phyloP scores from a whole-genome alignment of 2,329 filamentous ascomycete genomes.

The Alternaria consortialis region DNA sequence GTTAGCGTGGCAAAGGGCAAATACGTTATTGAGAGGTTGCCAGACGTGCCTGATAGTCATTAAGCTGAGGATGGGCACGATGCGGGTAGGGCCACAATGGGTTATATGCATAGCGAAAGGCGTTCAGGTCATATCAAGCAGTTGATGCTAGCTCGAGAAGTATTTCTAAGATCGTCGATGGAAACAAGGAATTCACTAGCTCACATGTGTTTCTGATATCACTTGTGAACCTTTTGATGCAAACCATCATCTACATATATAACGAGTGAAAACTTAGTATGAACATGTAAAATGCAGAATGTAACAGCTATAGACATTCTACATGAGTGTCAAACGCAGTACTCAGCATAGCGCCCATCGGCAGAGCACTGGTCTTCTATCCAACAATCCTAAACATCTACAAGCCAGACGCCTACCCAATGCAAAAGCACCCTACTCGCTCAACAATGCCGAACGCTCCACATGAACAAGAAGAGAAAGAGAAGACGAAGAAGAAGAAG shows the following conservation, averaged over 20 bases:
- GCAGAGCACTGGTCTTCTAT: not conserved
- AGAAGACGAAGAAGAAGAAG: not conserved
- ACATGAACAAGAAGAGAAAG: not conserved
- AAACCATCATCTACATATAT: not conserved
- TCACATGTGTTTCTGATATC: not conserved
- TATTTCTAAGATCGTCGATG: not conserved
- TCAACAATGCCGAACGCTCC: conserved; percentile 12
- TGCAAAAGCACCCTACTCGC: conserved; percentile 14
- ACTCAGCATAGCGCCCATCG: not conserved
- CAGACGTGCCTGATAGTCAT: conserved; percentile 75
- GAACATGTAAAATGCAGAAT: not conserved
- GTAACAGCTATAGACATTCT: not conserved
- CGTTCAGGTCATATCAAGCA: conserved; percentile 7
- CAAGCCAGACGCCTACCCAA: not conserved
- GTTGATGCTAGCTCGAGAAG: not conserved
- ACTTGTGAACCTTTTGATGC: not conserved
- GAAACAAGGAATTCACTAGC: not conserved
- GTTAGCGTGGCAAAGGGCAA: conserved; percentile 88
- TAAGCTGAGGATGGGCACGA: conserved; percentile 13
- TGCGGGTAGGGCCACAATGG: not conserved
- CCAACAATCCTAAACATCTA: not conserved
- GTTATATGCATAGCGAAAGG: conserved; percentile 18
- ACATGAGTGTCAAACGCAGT: not conserved
- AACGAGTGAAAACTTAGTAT: not conserved
- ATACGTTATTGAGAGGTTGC: conserved; percentile 92